These are phyloP conservation scores for Grosmannia clavigera DNA, from an alignment of 2,329 filamentous ascomycete genomes.

Conservation along the genomic window DNA sequence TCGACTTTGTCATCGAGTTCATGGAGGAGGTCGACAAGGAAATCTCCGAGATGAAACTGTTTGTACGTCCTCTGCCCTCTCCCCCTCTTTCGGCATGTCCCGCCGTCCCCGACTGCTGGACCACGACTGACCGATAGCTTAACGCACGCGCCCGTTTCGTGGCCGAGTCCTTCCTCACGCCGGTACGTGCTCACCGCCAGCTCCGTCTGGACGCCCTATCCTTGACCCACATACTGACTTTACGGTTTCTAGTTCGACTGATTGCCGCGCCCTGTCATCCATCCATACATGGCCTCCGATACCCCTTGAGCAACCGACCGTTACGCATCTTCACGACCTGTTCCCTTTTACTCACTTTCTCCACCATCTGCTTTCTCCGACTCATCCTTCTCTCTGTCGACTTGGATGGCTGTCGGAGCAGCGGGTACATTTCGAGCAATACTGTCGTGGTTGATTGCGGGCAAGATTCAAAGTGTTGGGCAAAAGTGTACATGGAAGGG, in stretches of 20 bases:
- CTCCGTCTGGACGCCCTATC: neutral
- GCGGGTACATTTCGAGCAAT: neutral
- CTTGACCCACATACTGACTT: neutral
- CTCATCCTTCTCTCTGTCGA: too few species aligned
- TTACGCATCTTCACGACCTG: neutral
- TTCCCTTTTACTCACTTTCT: neutral
- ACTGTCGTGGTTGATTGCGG: neutral
- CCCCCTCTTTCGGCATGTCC: too few species aligned
- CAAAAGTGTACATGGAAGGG: neutral
- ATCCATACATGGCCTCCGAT: neutral
- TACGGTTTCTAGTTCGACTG: neutral
- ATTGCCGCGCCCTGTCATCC: neutral
- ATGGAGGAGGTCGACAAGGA: conserved; percentile 99
- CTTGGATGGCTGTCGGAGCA: too few species aligned
- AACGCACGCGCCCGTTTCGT: conserved; percentile 96
- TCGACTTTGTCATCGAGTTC: conserved; percentile 98
- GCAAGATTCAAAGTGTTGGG: neutral
- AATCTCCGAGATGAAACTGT: conserved; percentile 99
- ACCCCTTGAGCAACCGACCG: neutral
- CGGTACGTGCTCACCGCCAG: conserved; percentile 22
- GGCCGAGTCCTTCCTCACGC: conserved; percentile 94
- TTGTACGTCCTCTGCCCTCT: conserved; percentile 47
- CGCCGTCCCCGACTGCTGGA: neutral
- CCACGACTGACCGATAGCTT: conserved; percentile 41
- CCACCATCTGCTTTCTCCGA: neutral